Conservation (phyloP, 768 basidiomycete genomes). For the Leucocoprinus sp. region DNA sequence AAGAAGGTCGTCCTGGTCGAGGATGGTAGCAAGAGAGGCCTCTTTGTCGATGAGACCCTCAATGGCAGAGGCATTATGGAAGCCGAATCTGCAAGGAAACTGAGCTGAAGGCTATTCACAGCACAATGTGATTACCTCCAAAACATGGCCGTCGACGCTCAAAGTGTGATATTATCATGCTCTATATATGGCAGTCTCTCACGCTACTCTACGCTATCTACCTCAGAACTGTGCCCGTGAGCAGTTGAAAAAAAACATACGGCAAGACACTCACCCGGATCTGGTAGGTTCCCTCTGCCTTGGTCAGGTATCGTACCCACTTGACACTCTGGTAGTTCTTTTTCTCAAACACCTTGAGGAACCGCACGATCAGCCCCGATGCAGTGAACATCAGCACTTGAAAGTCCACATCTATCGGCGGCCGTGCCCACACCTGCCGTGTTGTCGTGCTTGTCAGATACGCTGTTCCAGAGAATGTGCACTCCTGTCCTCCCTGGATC, state of each 20-base stretch:
- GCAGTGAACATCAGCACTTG: conserved; percentile 99
- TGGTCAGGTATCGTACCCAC: conserved; percentile 93
- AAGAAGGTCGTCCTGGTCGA: conserved; percentile 90
- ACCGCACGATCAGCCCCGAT: conserved; percentile 91
- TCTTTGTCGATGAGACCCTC: conserved; percentile 89
- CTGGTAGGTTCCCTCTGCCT: conserved; percentile 90
- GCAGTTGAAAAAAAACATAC: background rate
- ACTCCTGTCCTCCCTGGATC: conserved; percentile 89
- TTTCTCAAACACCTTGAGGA: conserved; percentile 98
- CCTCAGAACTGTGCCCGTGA: conserved; percentile 10
- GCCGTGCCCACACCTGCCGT: conserved; percentile 95
- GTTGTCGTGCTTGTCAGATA: conserved; percentile 81
- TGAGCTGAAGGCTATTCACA: background rate
- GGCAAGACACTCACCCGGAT: conserved; percentile 61
- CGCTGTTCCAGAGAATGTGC: conserved; percentile 76
- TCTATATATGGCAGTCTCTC: conserved; percentile 8
- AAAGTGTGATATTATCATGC: background rate
- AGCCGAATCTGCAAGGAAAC: conserved; percentile 62
- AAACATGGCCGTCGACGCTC: conserved; percentile 9
- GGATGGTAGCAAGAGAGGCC: conserved; percentile 80
- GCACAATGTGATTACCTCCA: conserved; percentile 12
- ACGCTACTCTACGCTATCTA: conserved; percentile 1
- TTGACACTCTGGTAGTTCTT: conserved; percentile 89
- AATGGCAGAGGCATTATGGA: conserved; percentile 82
- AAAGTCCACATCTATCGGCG: conserved; percentile 97